A percentile compares a stretch with the other conserved stretches of the same genome.
These are phyloP conservation scores for Simplicillium sp. DNA, from an alignment of 2,329 filamentous ascomycete species.

Conservation along the genomic window DNA sequence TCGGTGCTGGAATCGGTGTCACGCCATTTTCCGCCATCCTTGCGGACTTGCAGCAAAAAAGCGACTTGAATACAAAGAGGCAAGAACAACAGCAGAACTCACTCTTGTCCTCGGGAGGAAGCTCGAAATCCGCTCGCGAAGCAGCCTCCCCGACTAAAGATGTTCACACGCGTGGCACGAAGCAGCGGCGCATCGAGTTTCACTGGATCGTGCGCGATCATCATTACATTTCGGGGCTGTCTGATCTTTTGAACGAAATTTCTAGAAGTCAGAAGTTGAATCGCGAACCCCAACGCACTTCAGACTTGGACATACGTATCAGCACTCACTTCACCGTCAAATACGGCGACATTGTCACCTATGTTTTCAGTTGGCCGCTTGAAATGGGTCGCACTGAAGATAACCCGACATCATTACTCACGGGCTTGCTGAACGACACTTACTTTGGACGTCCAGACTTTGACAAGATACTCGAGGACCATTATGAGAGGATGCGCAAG, in stretches of 20 bases:
- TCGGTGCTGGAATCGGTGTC: constrained; percentile 47
- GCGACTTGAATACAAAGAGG: constrained; percentile 24
- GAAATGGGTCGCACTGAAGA: constrained; percentile 44
- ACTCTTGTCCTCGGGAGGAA: too few relatives aligned
- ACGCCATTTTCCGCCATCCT: constrained; percentile 49
- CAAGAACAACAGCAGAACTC: constrained; percentile 8
- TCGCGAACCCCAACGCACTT: constrained; percentile 22
- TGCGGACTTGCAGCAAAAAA: constrained; percentile 40
- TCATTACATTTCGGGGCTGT: constrained; percentile 48
- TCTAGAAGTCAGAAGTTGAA: constrained; percentile 26
- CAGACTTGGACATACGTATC: constrained; percentile 42
- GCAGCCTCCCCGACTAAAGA: constrained; percentile 8
- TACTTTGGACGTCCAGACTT: constrained; percentile 47
- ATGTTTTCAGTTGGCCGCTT: constrained; percentile 46
- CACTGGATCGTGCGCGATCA: constrained; percentile 51
- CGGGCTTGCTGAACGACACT: constrained; percentile 41
- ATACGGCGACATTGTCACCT: constrained; percentile 39
- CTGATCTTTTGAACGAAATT: constrained; percentile 42
- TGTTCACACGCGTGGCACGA: constrained; percentile 3
- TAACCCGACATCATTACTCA: constrained; percentile 42
- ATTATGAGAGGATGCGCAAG: constrained; percentile 41
- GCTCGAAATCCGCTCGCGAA: background rate
- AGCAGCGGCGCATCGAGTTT: constrained; percentile 43
- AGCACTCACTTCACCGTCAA: constrained; percentile 48
- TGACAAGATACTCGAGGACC: constrained; percentile 38